phyloP scores from a whole-genome alignment of 495 filamentous ascomycete genomes.

The Poronia punctata region DNA sequence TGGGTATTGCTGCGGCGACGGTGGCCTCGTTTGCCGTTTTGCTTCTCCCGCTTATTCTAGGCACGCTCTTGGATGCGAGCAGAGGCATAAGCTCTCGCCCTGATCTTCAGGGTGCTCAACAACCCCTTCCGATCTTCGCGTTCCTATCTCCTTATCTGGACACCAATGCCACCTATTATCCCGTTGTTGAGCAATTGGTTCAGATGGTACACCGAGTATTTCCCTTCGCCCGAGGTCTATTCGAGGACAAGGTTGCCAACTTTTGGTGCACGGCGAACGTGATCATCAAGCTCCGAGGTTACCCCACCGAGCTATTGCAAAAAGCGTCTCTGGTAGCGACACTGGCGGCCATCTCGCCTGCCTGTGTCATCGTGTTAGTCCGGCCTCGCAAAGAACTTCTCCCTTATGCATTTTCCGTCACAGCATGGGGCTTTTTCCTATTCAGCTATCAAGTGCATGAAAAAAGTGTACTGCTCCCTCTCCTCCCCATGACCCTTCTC shows the following conservation, averaged over 20 bases:
- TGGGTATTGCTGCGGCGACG: slow-evolving; percentile 69
- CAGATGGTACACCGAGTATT: slow-evolving; percentile 88
- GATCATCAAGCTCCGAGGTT: slow-evolving; percentile 73
- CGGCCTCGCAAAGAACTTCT: slow-evolving; percentile 70
- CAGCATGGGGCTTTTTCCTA: slow-evolving; percentile 94
- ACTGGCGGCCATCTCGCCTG: slow-evolving; percentile 63
- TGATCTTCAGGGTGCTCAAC: slow-evolving; percentile 41
- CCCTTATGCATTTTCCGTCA: slow-evolving; percentile 69
- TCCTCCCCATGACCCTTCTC: slow-evolving; percentile 85
- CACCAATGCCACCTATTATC: slow-evolving; percentile 60
- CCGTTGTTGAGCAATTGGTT: slow-evolving; percentile 62
- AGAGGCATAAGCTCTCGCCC: slow-evolving; percentile 44
- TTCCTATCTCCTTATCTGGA: slow-evolving; percentile 53
- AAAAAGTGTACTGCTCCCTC: slow-evolving; percentile 85
- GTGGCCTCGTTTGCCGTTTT: slow-evolving; percentile 65
- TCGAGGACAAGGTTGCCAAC: slow-evolving; percentile 98
- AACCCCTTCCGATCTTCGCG: slow-evolving; percentile 51
- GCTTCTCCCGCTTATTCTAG: slow-evolving; percentile 64
- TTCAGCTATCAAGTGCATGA: slow-evolving; percentile 98
- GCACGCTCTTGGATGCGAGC: slow-evolving; percentile 52
- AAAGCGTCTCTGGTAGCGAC: slow-evolving; percentile 71
- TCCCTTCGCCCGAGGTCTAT: slow-evolving; percentile 86
- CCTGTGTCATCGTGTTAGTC: slow-evolving; percentile 71
- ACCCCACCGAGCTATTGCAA: slow-evolving; percentile 61
- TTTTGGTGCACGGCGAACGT: slow-evolving; percentile 92